phyloP scores from a whole-genome alignment of 2,329 filamentous ascomycete genomes.

The Ascochyta fabae region DNA sequence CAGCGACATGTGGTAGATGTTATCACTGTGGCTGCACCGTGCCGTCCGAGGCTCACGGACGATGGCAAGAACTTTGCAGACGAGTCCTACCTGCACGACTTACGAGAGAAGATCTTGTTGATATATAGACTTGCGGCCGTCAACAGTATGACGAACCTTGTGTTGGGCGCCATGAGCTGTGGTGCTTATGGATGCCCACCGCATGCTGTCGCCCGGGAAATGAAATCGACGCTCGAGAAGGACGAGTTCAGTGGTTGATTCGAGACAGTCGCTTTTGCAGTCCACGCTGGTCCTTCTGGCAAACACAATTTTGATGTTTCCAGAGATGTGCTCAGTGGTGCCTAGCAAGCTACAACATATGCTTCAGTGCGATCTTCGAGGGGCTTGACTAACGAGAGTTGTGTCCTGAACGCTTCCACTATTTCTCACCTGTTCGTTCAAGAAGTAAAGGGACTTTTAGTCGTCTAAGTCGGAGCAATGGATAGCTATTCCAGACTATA shows the following conservation, averaged over 20 bases:
- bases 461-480: too few species aligned
- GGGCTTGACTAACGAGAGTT: too few species aligned
- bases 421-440: too few species aligned
- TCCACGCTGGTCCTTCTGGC: slow-evolving; percentile 24
- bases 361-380: not conserved
- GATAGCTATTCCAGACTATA: too few species aligned
- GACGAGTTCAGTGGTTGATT: slow-evolving; percentile 34
- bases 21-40: slow-evolving; percentile 30
- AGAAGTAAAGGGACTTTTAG: too few species aligned
- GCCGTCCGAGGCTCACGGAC: slow-evolving; percentile 14
- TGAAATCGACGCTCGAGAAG: slow-evolving; percentile 22
- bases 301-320: slow-evolving; percentile 18
- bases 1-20: slow-evolving; percentile 23
- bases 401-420: too few species aligned
- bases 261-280: slow-evolving; percentile 25
- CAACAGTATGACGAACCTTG: slow-evolving; percentile 25
- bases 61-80: slow-evolving; percentile 19
- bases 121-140: slow-evolving; percentile 24
- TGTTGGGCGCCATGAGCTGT: slow-evolving; percentile 35
- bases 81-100: slow-evolving; percentile 11
- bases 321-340: slow-evolving; percentile 13
- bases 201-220: slow-evolving; percentile 22
- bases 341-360: not conserved
- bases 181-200: slow-evolving; percentile 33
- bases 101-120: slow-evolving; percentile 29